Conservation (phyloP, 805 yeast species). For the Yamadazyma nakazawae region DNA sequence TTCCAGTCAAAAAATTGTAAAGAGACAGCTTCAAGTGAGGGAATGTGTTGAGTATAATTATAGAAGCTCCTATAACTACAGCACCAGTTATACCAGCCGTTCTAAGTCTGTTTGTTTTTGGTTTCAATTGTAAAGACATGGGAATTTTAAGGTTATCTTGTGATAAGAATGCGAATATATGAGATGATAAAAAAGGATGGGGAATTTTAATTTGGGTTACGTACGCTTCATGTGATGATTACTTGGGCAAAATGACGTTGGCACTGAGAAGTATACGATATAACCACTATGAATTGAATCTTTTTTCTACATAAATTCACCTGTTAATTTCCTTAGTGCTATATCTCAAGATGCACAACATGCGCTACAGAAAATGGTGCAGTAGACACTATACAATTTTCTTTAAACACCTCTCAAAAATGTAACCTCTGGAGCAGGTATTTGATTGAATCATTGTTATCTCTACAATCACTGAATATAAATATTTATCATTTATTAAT, state of each 20-base stretch:
- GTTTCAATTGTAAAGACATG: constrained; percentile 19
- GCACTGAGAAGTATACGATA: no score
- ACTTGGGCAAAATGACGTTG: no score
- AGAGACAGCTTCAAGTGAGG: constrained; percentile 44
- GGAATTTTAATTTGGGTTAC: neutral
- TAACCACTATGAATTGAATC: no score
- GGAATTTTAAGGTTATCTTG: neutral
- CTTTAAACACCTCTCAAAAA: no score
- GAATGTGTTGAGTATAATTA: constrained; percentile 43
- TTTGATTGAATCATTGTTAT: no score
- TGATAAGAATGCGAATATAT: neutral
- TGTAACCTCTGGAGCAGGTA: no score
- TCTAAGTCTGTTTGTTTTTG: constrained; percentile 13
- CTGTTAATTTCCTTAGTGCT: no score
- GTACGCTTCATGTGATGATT: no score
- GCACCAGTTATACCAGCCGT: constrained; percentile 35
- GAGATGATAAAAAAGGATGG: neutral
- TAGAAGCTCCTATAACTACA: constrained; percentile 40
- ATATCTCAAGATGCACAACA: no score
- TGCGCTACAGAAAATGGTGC: neutral
- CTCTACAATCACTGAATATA: neutral
- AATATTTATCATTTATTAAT: constrained; percentile 9
- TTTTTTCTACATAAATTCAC: no score
- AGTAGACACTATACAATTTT: no score
- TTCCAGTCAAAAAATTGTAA: constrained; percentile 21